Evolutionary conservation across 108 stramenopile species (phyloP).

Genomic region (Schizochytrium sp.): DNA sequence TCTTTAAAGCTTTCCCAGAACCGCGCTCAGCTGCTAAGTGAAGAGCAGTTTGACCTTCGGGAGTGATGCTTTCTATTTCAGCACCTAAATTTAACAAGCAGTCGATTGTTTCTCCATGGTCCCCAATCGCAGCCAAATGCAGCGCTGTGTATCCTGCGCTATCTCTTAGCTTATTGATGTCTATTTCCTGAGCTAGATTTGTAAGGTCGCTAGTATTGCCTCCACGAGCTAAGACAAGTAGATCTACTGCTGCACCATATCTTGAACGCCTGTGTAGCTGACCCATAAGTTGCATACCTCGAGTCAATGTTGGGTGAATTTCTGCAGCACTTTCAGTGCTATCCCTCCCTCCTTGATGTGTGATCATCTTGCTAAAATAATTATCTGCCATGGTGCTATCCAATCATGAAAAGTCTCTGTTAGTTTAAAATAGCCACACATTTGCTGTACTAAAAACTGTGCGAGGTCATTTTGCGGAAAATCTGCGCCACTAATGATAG

Average conservation of each 20-base stretch:
- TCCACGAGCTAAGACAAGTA: not conserved
- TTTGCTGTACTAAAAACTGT: no score
- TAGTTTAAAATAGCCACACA: no score
- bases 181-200: not conserved
- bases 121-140: not conserved
- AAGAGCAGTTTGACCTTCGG: not conserved
- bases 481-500: no score
- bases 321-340: not conserved
- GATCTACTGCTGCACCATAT: constrained; percentile 2
- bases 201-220: not conserved
- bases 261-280: not conserved
- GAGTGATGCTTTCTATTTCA: not conserved
- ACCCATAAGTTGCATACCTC: constrained; percentile 19
- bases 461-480: no score
- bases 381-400: no score
- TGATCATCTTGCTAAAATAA: not conserved
- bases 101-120: not conserved
- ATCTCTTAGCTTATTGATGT: not conserved
- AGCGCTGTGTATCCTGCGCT: not conserved
- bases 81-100: not conserved
- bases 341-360: not conserved
- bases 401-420: no score
- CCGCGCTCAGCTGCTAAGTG: constrained; percentile 9
- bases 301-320: not conserved
- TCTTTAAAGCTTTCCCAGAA: not conserved